A percentile compares a stretch with the other conserved stretches of the same genome.
Conservation (phyloP, 1,139 yeast genomes). For the Candida glucosophila region DNA sequence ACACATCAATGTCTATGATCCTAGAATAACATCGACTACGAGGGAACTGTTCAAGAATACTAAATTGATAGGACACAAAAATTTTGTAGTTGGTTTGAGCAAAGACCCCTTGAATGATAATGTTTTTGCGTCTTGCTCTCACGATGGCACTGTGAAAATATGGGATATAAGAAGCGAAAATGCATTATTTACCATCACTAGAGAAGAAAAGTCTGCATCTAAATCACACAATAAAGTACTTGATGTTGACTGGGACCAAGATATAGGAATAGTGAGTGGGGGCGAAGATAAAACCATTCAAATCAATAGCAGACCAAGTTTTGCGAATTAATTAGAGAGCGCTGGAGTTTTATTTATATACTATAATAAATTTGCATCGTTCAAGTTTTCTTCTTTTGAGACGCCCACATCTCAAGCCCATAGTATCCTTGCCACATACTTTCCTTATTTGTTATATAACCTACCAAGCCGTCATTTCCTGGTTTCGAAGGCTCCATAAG, state of each 20-base stretch:
- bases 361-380: no score
- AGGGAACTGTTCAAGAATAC: slow-evolving; percentile 35
- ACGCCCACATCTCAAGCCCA: slow-evolving; percentile 48
- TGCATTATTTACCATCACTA: slow-evolving; percentile 76
- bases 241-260: slow-evolving; percentile 76
- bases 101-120: slow-evolving; percentile 69
- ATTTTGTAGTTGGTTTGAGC: slow-evolving; percentile 76
- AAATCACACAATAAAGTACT: slow-evolving; percentile 60
- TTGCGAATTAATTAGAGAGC: slow-evolving; percentile 23
- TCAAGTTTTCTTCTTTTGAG: no score
- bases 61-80: slow-evolving; percentile 82
- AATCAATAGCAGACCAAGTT: slow-evolving; percentile 55
- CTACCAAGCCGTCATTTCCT: slow-evolving; percentile 14
- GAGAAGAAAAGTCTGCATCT: slow-evolving; percentile 38
- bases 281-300: slow-evolving; percentile 93
- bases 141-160: slow-evolving; percentile 88
- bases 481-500: slow-evolving; percentile 26
- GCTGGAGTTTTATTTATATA: no score
- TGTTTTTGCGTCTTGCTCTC: slow-evolving; percentile 83
- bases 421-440: slow-evolving; percentile 74
- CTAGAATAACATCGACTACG: slow-evolving; percentile 43
- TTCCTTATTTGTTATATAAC: slow-evolving; percentile 53
- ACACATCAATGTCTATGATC: slow-evolving; percentile 90
- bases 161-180: slow-evolving; percentile 93
- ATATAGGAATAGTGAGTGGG: slow-evolving; percentile 81